Evolutionary conservation across 2,329 filamentous ascomycete genomes (phyloP), one percentile per base, ranked within the genome.

Genomic region (Rhynchosporium agropyri): DNA sequence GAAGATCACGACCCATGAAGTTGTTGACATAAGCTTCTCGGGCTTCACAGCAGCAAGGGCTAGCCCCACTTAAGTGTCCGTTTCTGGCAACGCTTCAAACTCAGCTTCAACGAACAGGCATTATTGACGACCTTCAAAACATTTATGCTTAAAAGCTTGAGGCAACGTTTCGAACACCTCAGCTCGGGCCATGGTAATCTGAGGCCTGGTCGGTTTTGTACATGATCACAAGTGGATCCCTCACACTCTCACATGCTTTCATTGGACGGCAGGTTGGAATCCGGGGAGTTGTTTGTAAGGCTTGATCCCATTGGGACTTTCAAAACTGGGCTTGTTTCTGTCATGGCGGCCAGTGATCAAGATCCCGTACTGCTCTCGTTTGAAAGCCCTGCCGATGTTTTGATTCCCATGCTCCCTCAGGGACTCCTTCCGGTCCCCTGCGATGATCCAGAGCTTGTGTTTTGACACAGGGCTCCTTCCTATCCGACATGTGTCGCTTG

Each of bases 71-170:
- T 42, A 38, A 40, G 2, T 26, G 33, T 33, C 51, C 28, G 33
- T 38, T 38, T 54, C 20, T 10, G 51, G 51, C 51, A 54, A 54
- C 8, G 51, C 51, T 8, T 54, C 51, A 54, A 54, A 54, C 51
- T 54, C 33, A 28, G 51, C 38, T 54, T 29, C n/a, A 20, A 40
- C 12, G 33, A 15, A 54, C 26, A 49, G 26, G 13, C 6, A 10
- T 26, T 10, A 12, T 10, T 9, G 5, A 26, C 10, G 3, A 26
- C 46, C 28, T n/a, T 12, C 46, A 31, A 54, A 54, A 54, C 36
- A 42, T 40, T 54, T 33, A 38, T 54, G 51, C 36, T 10, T n/a
- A n/a, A 26, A 46, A 20, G 4, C n/a, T 9, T 6, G n/a, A 20
- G 31, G 8, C 40, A 57, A 36, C 54, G 54, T 57, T 57, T 57